Evolutionary conservation across 495 filamentous ascomycete species (phyloP), one percentile per base, ranked within the genome.

Genomic region (Ramalina peruviana): DNA sequence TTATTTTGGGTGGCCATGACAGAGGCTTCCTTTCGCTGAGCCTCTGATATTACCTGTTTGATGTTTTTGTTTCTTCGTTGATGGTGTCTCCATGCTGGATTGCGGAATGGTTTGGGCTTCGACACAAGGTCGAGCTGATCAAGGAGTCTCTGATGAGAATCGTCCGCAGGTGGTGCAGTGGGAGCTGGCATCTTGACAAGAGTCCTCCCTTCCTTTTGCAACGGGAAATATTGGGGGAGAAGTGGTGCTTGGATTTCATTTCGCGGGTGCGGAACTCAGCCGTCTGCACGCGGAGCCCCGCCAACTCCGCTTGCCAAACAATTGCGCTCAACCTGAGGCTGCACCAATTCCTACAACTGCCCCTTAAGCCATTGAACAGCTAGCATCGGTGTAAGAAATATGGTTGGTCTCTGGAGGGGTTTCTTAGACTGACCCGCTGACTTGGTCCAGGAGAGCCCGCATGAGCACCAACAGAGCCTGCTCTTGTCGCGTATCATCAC

Each of bases 51-150:
- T 51, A 97, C 88, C 61, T 94, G 86, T 66, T 97, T 97, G 66
- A 97, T 81, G 60, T 93, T 95, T 70, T 96, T 96, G 73, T 96
- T 97, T 64, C 92, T 87, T 13, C 92, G 87, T 64, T 88, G 83
- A 50, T 89, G 84, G 16, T 93, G 85, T 54, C 82, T 86, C 90
- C 90, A 98, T 60, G 80, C 65, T 0, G 82, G 70, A 60, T 87
- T 94, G 55, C 92, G 88, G 72, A 93, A 97, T 49, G 79, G 84
- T 62, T 88, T 87, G 21, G 75, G 81, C 59, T 86, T 73, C 16
- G 77, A 71, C 52, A 88, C 80, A 56, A 95, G 84, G 66, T 98
- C 92, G 51, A 97, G 84, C 54, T 81, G 65, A 62, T 95, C 86
- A 44, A 98, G 80, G 37, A 95, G 69, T 41, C 61, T 62, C 57